Conservation (phyloP, 148 eudicot species). For the Diospyros lotus region DNA sequence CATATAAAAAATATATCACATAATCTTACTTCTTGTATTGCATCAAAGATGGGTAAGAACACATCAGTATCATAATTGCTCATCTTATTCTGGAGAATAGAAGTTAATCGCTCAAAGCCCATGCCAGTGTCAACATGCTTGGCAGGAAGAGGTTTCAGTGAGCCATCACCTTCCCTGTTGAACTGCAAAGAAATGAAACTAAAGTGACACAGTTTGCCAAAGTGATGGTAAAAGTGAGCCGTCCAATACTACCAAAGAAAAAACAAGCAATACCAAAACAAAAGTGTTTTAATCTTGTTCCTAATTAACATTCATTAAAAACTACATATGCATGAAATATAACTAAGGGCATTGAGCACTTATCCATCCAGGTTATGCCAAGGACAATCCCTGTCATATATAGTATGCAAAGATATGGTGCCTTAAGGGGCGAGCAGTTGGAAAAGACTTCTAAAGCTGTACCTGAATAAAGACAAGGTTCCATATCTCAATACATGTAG, state of each 20-base stretch:
- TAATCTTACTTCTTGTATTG: conserved; percentile 70
- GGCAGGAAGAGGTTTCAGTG: conserved; percentile 76
- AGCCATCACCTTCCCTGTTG: conserved; percentile 86
- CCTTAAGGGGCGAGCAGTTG: not conserved
- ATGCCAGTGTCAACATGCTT: conserved; percentile 97
- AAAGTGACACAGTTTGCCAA: not conserved
- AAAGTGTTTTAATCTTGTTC: not conserved
- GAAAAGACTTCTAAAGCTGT: not conserved
- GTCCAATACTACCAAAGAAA: not conserved
- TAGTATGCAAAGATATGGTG: not conserved
- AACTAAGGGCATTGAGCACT: not conserved
- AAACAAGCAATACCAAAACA: not conserved
- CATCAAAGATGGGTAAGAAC: conserved; percentile 84
- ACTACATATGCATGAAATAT: conserved; percentile 4
- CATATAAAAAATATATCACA: not conserved
- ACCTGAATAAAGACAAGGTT: conserved; percentile 99
- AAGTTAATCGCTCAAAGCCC: conserved; percentile 98
- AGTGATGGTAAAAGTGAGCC: not conserved
- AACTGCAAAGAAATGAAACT: conserved; percentile 45
- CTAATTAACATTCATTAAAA: not conserved
- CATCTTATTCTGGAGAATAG: conserved; percentile 94
- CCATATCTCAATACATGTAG: conserved; percentile 97
- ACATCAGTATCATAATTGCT: conserved; percentile 98
- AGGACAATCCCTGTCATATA: not conserved
- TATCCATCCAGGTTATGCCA: not conserved